Base-by-base conservation (phyloP, 768 basidiomycete species). In the Psilocybe azurescens region DNA sequence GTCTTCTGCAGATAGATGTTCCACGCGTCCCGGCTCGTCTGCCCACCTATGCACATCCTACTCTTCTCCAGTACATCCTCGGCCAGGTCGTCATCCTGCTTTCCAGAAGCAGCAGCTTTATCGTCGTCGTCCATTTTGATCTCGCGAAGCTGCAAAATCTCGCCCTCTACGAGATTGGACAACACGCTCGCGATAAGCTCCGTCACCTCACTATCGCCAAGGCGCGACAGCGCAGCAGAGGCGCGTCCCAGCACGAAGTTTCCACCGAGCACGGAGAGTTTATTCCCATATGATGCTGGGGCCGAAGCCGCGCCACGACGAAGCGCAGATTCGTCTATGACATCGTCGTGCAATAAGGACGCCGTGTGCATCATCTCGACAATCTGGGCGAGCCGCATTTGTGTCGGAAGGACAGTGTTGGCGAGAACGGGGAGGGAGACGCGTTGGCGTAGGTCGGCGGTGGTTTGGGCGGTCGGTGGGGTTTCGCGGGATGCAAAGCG, bases 311-410 rank as follows among this genome's bases (percentile, higher is more conserved):
- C 84, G 1, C 89, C 88, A 0, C 96, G 83, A 5, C 95, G 88
- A 5, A 94, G 84, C 7, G 88, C 80, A 0, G 95, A 92, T 65
- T 78, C 80, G 80, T 97, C 96, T 62, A 97, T 91, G 47, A 97
- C 96, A 71, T 98, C 95, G 82, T 97, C 96, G 70, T 98, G 95
- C 7, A 98, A 76, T n/a, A 97, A 83, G 5, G 94, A 95, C 2
- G 95, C 96, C 30, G 96, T 94, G 69, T 98, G 96, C 63, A 98
- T 92, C 93, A 97, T 94, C 73, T 98, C 95, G 48, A 94, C 90
- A 38, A 98, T 95, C 68, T 95, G 93, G 0, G 95, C 96, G 30
- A 98, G 86, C n/a, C 95, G 88, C 14, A 82, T 75, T 73, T 97
- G 95, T 1, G 95, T 92, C 4, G 96, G 94, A 3, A 98, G 84